Evolutionary conservation across 371 early-diverging fungal genomes (phyloP), one percentile per base, ranked within the genome.

Genomic region (Saksenaea oblongispora): DNA sequence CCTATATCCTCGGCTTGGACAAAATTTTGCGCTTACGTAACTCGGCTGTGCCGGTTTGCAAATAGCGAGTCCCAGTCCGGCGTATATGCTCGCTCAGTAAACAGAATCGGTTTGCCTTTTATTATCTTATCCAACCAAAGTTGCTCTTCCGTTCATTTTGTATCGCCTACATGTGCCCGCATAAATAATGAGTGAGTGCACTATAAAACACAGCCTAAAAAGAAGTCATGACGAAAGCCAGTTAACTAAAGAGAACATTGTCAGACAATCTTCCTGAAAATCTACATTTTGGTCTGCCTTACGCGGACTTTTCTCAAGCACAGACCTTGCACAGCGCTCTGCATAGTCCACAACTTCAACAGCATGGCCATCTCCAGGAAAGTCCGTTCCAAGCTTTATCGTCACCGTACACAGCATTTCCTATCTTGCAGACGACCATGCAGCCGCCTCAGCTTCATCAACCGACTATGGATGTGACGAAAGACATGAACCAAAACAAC

Each of bases 301-400:
- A 70, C 62, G 63, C 71, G 54, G 71, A 70, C 63, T 66, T 70
- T 41, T 66, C 71, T 55, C 71, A 64, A 47, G 58, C 66, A 56
- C 63, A 57, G 59, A 55, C 62, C 22, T 57, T 70, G 28, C 66
- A 70, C 54, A 64, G 22, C 44, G 59, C 63, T 31, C 62, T 69
- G 9, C 64, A 69, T 51, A 69, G 61, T 58, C 54, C 70, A 17
- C 60, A 59, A 44, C 61, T 64, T n/a, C 59, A 58, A 47, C 67
- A 67, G 37, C 59, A 67, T 58, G 61, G 41, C 34, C 63, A 59
- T 44, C 59, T 42, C 57, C 35, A 18, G 51, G 18, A 34, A 35
- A 26, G 41, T 57, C 31, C 39, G 15, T 62, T 62, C 47, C 59
- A 54, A 22, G 61, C 34, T 13, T 39, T 69, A 15, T 39, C 64